Conservation (phyloP, 495 filamentous ascomycete genomes). For the Xylaria longipes region DNA sequence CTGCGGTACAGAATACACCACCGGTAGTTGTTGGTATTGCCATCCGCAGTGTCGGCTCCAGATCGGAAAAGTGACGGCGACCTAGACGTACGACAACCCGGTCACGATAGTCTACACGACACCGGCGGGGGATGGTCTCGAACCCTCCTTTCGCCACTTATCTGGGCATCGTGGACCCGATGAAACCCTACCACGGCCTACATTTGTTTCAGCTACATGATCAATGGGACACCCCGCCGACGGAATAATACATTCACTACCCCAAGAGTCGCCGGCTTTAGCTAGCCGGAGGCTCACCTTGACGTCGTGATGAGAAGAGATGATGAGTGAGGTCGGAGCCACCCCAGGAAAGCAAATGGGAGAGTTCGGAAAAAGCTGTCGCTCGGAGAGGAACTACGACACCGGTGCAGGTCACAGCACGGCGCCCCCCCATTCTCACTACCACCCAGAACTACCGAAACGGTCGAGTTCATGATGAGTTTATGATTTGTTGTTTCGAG, state of each 20-base stretch:
- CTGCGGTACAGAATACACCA: conserved; percentile 45
- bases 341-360: background rate
- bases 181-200: conserved; percentile 21
- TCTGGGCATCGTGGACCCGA: conserved; percentile 15
- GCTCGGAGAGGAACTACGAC: conserved; percentile 7
- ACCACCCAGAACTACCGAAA: conserved; percentile 13
- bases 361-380: conserved; percentile 13
- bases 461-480: conserved; percentile 22
- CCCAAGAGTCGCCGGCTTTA: background rate
- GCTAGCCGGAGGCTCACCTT: conserved; percentile 10
- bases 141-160: conserved; percentile 8
- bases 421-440: background rate
- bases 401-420: conserved; percentile 24
- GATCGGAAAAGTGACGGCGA: conserved; percentile 20
- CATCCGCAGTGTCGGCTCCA: conserved; percentile 38
- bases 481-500: conserved; percentile 26
- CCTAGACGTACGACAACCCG: conserved; percentile 17
- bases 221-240: conserved; percentile 17
- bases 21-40: conserved; percentile 46
- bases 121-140: conserved; percentile 12
- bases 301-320: conserved; percentile 22
- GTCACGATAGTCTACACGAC: conserved; percentile 18
- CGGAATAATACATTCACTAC: conserved; percentile 10
- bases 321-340: conserved; percentile 16
- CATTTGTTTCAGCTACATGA: conserved; percentile 19